Conservation (phyloP, 176 grass and related monocot species). For the Carex kokanica region DNA sequence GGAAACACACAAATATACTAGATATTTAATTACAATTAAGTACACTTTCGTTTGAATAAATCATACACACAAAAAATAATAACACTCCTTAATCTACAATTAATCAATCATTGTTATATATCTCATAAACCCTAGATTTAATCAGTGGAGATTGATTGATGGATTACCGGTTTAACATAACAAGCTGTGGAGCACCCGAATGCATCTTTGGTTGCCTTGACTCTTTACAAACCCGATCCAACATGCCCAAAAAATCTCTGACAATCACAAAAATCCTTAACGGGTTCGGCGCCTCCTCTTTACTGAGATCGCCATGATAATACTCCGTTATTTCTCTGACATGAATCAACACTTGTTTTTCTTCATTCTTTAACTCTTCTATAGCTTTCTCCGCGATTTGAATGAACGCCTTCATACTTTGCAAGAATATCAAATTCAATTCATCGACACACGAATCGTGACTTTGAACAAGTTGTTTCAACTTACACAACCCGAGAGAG, state of each 20-base stretch:
- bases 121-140: neutral
- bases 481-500: conserved; percentile 46
- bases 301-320: conserved; percentile 86
- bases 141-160: neutral
- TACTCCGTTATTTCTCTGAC: conserved; percentile 90
- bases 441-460: conserved; percentile 25
- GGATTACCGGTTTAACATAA: conserved; percentile 4
- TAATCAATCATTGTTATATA: neutral
- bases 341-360: conserved; percentile 58
- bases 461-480: conserved; percentile 44
- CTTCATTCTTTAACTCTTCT: conserved; percentile 61
- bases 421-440: conserved; percentile 38
- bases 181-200: conserved; percentile 35
- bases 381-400: conserved; percentile 50
- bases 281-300: conserved; percentile 64
- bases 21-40: conserved; percentile 10
- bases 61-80: neutral
- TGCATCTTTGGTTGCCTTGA: conserved; percentile 37
- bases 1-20: neutral
- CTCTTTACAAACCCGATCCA: conserved; percentile 85
- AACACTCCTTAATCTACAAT: neutral
- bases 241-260: conserved; percentile 76
- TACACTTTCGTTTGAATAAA: neutral
- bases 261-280: conserved; percentile 92
- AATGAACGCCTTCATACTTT: conserved; percentile 52